phyloP scores from a whole-genome alignment of 768 basidiomycete genomes.

The Lactarius pseudohatsudake region DNA sequence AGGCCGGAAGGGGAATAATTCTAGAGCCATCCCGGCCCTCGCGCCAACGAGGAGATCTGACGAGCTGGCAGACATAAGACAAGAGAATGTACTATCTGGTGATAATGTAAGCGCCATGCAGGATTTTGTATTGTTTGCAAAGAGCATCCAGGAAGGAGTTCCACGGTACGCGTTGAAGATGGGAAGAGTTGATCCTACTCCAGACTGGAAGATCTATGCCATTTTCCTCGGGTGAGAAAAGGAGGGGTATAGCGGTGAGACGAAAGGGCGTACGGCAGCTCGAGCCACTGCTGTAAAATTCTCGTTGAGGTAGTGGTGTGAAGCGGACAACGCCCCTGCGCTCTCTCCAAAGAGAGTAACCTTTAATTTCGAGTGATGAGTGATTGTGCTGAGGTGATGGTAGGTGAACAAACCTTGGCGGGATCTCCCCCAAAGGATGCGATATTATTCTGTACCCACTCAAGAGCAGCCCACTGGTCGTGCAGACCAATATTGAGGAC shows the following conservation, averaged over 20 bases:
- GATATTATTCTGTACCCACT: conserved; percentile 37
- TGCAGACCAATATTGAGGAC: conserved; percentile 47
- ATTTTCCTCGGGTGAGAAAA: neutral
- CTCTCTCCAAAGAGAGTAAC: conserved; percentile 43
- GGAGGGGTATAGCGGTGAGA: neutral
- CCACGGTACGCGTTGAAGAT: conserved; percentile 37
- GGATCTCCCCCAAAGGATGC: conserved; percentile 36
- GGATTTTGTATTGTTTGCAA: conserved; percentile 40
- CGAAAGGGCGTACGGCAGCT: conserved; percentile 28
- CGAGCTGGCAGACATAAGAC: conserved; percentile 31
- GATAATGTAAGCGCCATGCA: conserved; percentile 33
- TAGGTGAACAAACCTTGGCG: conserved; percentile 21
- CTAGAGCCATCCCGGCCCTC: conserved; percentile 32
- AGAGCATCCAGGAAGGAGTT: conserved; percentile 41
- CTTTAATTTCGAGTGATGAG: conserved; percentile 18
- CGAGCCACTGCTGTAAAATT: conserved; percentile 31
- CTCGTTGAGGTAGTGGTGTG: conserved; percentile 36
- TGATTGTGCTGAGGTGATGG: neutral
- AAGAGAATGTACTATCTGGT: conserved; percentile 39
- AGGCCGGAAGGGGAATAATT: conserved; percentile 39
- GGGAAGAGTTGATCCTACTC: conserved; percentile 36
- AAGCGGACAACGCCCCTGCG: conserved; percentile 41
- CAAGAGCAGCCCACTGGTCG: conserved; percentile 40
- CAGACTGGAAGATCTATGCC: conserved; percentile 47
- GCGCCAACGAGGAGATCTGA: conserved; percentile 26